Conservation (phyloP, 2,329 filamentous ascomycete species). For the Trichoderma atroviride region DNA sequence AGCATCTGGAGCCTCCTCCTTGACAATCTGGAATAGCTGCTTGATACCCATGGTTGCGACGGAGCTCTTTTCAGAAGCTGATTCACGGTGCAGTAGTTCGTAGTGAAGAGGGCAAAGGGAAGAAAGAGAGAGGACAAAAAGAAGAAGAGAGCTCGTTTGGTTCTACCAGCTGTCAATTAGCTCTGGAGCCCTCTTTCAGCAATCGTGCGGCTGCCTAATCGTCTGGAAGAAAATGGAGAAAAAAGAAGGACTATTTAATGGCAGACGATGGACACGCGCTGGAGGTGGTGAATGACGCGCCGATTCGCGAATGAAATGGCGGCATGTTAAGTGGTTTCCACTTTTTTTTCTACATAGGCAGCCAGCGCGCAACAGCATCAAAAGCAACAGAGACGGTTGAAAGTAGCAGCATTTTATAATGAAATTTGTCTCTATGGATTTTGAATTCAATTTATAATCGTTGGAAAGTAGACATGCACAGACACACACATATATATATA, state of each 20-base stretch:
- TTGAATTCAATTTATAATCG: not conserved
- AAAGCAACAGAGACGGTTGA: not conserved
- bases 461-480: not conserved
- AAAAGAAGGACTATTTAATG: not conserved
- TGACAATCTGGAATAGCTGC: slow-evolving; percentile 78
- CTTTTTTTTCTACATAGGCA: slow-evolving; percentile 18
- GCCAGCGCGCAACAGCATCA: not conserved
- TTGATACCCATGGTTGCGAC: slow-evolving; percentile 62
- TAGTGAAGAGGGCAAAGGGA: not conserved
- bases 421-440: too few species aligned
- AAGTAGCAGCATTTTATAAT: too few species aligned
- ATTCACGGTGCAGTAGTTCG: not conserved
- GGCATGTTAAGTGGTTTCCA: slow-evolving; percentile 40
- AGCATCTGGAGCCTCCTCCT: slow-evolving; percentile 91
- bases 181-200: not conserved
- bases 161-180: not conserved
- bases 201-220: slow-evolving; percentile 6
- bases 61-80: not conserved
- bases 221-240: not conserved
- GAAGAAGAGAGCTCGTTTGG: not conserved
- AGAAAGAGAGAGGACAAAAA: not conserved
- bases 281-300: slow-evolving; percentile 37
- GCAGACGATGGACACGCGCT: slow-evolving; percentile 11
- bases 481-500: too few species aligned
- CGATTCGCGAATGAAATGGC: slow-evolving; percentile 33